Evolutionary conservation across 139 green algal species (phyloP).

Genomic region (Ettlia oleoabundans): DNA sequence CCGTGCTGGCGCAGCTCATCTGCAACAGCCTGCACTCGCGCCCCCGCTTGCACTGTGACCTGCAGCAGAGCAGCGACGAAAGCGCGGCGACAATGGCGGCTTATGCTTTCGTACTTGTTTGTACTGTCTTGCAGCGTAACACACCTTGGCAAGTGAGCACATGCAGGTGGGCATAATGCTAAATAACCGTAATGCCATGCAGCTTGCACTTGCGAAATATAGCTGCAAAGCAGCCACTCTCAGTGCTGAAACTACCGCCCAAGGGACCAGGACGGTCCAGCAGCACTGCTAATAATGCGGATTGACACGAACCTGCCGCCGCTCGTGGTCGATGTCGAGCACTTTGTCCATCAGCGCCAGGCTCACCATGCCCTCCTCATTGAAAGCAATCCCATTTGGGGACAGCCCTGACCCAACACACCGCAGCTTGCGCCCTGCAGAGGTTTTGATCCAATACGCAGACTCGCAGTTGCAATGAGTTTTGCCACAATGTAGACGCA

Average conservation of each 20-base stretch:
- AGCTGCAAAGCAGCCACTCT: too few species aligned
- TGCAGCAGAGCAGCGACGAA: constrained; percentile 16
- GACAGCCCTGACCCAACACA: constrained; percentile 85
- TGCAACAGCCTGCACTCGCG: constrained; percentile 62
- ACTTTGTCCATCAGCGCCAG: constrained; percentile 92
- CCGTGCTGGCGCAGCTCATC: constrained; percentile 83
- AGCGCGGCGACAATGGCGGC: too few species aligned
- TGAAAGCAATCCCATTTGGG: constrained; percentile 92
- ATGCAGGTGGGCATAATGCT: too few species aligned
- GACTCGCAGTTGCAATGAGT: neutral
- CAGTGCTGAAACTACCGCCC: too few species aligned
- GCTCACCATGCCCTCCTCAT: constrained; percentile 87
- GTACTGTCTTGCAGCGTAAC: too few species aligned
- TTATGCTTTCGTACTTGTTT: neutral
- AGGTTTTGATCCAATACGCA: neutral
- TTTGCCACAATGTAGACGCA: neutral
- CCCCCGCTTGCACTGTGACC: constrained; percentile 53
- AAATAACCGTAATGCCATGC: too few species aligned
- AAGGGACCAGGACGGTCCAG: too few species aligned
- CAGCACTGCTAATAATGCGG: too few species aligned
- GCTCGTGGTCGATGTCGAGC: constrained; percentile 78
- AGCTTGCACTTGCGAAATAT: too few species aligned
- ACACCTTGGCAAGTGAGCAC: too few species aligned
- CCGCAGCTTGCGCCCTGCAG: constrained; percentile 71
- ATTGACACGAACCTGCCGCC: constrained; percentile 34